Conservation (phyloP, 106 monocot genomes). For the Posidonia australis region DNA sequence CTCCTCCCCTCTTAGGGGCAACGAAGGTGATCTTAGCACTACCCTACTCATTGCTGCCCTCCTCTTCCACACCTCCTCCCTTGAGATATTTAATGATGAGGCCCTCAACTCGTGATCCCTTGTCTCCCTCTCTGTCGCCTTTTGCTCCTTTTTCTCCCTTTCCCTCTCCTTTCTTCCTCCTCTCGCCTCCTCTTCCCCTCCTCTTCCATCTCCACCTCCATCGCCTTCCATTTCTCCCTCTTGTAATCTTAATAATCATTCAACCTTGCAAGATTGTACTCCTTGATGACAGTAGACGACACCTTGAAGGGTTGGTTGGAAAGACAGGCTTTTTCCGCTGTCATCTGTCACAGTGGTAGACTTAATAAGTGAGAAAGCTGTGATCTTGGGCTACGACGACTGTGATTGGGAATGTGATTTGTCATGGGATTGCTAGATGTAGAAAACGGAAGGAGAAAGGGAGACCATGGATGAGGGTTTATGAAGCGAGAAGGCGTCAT, state of each 20-base stretch:
- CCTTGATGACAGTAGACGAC: slow-evolving; percentile 62
- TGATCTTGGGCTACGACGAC: slow-evolving; percentile 18
- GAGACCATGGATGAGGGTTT: slow-evolving; percentile 52
- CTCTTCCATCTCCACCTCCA: slow-evolving; percentile 77
- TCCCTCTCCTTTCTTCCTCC: slow-evolving; percentile 86
- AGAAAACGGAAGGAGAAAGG: slow-evolving; percentile 53
- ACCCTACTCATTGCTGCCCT: slow-evolving; percentile 76
- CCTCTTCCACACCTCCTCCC: slow-evolving; percentile 94
- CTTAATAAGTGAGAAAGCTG: slow-evolving; percentile 2
- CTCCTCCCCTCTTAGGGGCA: slow-evolving; percentile 56
- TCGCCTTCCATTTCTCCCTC: slow-evolving; percentile 57
- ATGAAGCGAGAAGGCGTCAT: slow-evolving; percentile 81
- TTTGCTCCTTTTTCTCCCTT: slow-evolving; percentile 56
- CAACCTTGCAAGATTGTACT: slow-evolving; percentile 88
- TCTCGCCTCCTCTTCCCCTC: slow-evolving; percentile 67
- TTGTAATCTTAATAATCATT: slow-evolving; percentile 93
- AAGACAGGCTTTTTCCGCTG: slow-evolving; percentile 23
- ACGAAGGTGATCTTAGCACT: slow-evolving; percentile 46
- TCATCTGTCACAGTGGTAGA: slow-evolving; percentile 10
- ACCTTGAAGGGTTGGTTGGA: slow-evolving; percentile 78
- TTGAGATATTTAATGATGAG: slow-evolving; percentile 66
- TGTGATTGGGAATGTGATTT: not conserved
- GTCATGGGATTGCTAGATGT: slow-evolving; percentile 21
- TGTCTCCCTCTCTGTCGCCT: slow-evolving; percentile 47
- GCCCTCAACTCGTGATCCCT: slow-evolving; percentile 39